These are phyloP conservation scores for Stellera chamaejasme DNA, from an alignment of 345 rosid species.

Conservation along the genomic window DNA sequence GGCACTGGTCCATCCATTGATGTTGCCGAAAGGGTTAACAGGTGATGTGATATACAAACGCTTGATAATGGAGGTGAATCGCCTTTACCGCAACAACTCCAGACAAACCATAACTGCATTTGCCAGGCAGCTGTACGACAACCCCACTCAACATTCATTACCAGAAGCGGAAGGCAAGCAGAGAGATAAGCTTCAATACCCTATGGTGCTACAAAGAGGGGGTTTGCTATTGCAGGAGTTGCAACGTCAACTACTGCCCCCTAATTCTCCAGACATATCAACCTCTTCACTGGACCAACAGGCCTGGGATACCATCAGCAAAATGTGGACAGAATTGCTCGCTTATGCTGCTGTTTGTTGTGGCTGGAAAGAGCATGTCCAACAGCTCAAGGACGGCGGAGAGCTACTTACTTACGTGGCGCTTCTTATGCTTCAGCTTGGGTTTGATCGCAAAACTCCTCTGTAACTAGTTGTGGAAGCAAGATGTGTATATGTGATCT, in stretches of 20 bases:
- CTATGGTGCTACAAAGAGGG: conserved; percentile 8
- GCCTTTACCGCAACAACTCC: background rate
- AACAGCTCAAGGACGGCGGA: conserved; percentile 15
- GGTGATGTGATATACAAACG: conserved; percentile 6
- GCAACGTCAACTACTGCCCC: background rate
- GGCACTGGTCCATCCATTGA: conserved; percentile 2
- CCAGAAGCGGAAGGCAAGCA: background rate
- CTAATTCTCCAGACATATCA: too few relatives aligned
- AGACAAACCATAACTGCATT: background rate
- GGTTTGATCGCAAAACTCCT: background rate
- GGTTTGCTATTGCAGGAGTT: background rate
- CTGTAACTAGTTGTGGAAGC: too few relatives aligned
- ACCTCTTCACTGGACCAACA: too few relatives aligned
- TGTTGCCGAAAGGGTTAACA: conserved; percentile 8
- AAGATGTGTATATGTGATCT: too few relatives aligned
- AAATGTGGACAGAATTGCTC: conserved; percentile 20
- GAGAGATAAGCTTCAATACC: background rate
- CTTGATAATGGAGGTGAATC: background rate
- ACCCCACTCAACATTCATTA: background rate
- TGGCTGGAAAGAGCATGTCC: conserved; percentile 12
- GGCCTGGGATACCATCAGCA: conserved; percentile 1
- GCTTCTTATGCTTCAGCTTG: conserved; percentile 12
- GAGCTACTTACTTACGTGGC: conserved; percentile 22
- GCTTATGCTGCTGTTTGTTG: conserved; percentile 11
- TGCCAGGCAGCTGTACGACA: background rate